phyloP scores from a whole-genome alignment of 140 eudicot genomes.

The Ambrosia hybrid region DNA sequence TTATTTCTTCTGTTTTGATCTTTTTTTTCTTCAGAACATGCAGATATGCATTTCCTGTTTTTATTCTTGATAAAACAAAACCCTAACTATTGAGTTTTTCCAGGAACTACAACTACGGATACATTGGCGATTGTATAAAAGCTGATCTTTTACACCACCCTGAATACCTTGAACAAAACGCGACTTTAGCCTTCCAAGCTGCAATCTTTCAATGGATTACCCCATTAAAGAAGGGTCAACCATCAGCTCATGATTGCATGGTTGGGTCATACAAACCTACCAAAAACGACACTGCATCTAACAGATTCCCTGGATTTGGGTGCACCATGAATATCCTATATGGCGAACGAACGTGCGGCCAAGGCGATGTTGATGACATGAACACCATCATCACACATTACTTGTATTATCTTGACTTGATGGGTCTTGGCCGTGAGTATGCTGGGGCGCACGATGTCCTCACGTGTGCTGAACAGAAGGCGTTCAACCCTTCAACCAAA shows the following conservation, averaged over 20 bases:
- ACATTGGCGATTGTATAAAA: constrained; percentile 62
- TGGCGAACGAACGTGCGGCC: constrained; percentile 73
- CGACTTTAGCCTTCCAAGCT: constrained; percentile 88
- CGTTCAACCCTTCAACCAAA: constrained; percentile 57
- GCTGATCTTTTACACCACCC: constrained; percentile 79
- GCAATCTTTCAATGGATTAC: constrained; percentile 90
- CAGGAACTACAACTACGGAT: constrained; percentile 91
- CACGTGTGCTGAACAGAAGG: constrained; percentile 68
- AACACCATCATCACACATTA: constrained; percentile 74
- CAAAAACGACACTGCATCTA: constrained; percentile 71
- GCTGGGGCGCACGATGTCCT: constrained; percentile 75
- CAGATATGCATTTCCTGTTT: background rate
- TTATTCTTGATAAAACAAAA: background rate
- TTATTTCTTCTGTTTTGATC: background rate
- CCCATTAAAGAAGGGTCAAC: constrained; percentile 63
- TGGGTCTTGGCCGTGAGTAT: constrained; percentile 83
- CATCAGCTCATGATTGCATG: constrained; percentile 83
- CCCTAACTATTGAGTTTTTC: background rate
- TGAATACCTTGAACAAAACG: constrained; percentile 91
- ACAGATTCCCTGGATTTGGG: constrained; percentile 76
- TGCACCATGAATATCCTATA: constrained; percentile 79
- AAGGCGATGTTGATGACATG: constrained; percentile 79
- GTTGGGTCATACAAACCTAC: constrained; percentile 84
- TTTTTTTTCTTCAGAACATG: background rate
- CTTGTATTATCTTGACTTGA: constrained; percentile 68